These are phyloP conservation scores for Candida mesenterica DNA, from an alignment of 1,139 yeast genomes.

Conservation along the genomic window DNA sequence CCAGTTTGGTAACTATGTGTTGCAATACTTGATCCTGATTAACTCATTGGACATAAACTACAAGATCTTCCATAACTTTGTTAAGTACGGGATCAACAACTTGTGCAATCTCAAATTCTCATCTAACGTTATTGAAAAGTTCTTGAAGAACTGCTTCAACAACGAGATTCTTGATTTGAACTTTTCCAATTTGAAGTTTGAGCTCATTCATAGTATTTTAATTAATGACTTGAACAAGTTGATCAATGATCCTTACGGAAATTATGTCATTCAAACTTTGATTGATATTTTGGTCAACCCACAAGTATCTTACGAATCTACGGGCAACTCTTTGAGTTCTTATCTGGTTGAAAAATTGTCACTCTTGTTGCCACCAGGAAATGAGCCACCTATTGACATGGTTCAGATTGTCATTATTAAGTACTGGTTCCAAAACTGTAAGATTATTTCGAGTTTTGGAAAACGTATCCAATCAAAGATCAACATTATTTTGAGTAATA, in stretches of 20 bases:
- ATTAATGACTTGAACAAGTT: conserved; percentile 45
- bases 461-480: conserved; percentile 48
- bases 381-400: conserved; percentile 11
- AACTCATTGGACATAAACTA: conserved; percentile 38
- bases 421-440: conserved; percentile 44
- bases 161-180: conserved; percentile 29
- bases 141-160: conserved; percentile 41
- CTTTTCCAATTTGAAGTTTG: conserved; percentile 35
- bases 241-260: conserved; percentile 32
- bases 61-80: conserved; percentile 35
- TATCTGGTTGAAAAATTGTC: conserved; percentile 24
- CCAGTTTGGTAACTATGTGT: conserved; percentile 50
- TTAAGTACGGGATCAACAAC: conserved; percentile 33
- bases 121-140: conserved; percentile 49
- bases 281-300: conserved; percentile 41
- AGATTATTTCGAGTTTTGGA: conserved; percentile 45
- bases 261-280: conserved; percentile 30
- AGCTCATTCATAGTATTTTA: conserved; percentile 35
- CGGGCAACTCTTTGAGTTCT: too few relatives aligned
- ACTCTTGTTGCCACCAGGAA: conserved; percentile 22
- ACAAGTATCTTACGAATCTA: conserved; percentile 19
- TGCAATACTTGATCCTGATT: conserved; percentile 45
- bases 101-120: conserved; percentile 45
- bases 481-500: conserved; percentile 28
- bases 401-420: conserved; percentile 38